Conservation (phyloP, 495 filamentous ascomycete genomes). For the Penicillium samsonianum region DNA sequence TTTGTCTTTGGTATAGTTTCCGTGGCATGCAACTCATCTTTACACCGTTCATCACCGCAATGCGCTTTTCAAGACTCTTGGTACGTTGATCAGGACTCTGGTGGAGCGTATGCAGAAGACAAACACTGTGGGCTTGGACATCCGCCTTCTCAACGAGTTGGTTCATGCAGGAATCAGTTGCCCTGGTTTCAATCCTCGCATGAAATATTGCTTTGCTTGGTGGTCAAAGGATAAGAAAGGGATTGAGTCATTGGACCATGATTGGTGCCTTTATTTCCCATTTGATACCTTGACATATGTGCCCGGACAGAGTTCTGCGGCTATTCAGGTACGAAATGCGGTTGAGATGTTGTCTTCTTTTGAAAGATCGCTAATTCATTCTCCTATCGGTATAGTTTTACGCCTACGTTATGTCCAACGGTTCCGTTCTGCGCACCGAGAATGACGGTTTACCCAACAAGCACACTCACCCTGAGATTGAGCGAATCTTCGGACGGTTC, state of each 20-base stretch:
- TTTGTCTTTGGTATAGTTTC: slow-evolving; percentile 48
- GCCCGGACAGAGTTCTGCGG: background rate
- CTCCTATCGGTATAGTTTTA: slow-evolving; percentile 9
- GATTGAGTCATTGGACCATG: slow-evolving; percentile 15
- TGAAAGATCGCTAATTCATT: slow-evolving; percentile 1
- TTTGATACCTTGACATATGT: slow-evolving; percentile 26
- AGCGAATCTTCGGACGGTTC: slow-evolving; percentile 4
- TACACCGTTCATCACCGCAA: slow-evolving; percentile 68
- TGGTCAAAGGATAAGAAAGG: slow-evolving; percentile 22
- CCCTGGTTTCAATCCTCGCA: slow-evolving; percentile 62
- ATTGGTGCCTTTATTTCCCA: slow-evolving; percentile 24
- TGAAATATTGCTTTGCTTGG: slow-evolving; percentile 42
- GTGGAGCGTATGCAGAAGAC: slow-evolving; percentile 35
- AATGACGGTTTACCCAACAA: background rate
- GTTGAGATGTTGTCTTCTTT: background rate
- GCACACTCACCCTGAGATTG: background rate
- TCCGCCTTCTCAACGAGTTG: slow-evolving; percentile 58
- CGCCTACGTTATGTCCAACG: slow-evolving; percentile 7
- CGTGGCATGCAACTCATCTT: slow-evolving; percentile 63
- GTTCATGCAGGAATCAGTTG: slow-evolving; percentile 59
- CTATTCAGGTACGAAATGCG: slow-evolving; percentile 7
- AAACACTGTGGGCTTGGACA: slow-evolving; percentile 48
- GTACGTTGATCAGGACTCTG: slow-evolving; percentile 39
- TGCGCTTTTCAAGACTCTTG: slow-evolving; percentile 48
- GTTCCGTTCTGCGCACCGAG: background rate